Conservation (phyloP, 176 grass and related monocot genomes). For the Carex littledalei region DNA sequence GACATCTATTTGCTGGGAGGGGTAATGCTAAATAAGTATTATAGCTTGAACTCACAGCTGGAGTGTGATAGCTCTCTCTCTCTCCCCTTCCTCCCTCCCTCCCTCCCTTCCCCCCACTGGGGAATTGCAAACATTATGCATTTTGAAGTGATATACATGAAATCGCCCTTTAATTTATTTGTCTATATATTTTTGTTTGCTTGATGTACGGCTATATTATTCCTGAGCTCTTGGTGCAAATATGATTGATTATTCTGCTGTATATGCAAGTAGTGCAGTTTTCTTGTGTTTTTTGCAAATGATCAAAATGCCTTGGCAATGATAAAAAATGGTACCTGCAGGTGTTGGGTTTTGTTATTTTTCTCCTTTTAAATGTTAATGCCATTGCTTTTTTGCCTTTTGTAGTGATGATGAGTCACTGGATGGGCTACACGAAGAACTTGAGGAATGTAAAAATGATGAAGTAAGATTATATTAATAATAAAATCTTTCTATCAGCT, state of each 20-base stretch:
- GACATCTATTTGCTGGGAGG: no score
- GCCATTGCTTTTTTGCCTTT: constrained; percentile 4
- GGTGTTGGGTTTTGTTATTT: background rate
- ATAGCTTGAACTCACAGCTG: no score
- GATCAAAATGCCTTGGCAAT: background rate
- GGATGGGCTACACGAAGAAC: constrained; percentile 76
- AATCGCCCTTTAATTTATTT: background rate
- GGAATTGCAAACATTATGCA: background rate
- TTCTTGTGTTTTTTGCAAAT: background rate
- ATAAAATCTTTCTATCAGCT: background rate
- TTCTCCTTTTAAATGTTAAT: constrained; percentile 19
- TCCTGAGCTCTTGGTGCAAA: background rate
- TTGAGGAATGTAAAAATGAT: constrained; percentile 85
- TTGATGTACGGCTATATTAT: background rate
- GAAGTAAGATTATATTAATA: constrained; percentile 27
- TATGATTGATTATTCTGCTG: background rate
- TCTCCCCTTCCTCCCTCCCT: background rate
- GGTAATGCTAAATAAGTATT: no score
- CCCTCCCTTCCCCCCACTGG: background rate
- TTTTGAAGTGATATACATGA: background rate
- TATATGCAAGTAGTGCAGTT: background rate
- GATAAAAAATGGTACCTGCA: background rate
- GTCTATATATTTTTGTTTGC: background rate
- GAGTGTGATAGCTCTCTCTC: background rate
- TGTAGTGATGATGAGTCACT: constrained; percentile 73